A percentile compares a stretch with the other conserved stretches of the same genome.
Evolutionary conservation across 345 rosid species (phyloP).

Genomic region (Salix suchowensis): DNA sequence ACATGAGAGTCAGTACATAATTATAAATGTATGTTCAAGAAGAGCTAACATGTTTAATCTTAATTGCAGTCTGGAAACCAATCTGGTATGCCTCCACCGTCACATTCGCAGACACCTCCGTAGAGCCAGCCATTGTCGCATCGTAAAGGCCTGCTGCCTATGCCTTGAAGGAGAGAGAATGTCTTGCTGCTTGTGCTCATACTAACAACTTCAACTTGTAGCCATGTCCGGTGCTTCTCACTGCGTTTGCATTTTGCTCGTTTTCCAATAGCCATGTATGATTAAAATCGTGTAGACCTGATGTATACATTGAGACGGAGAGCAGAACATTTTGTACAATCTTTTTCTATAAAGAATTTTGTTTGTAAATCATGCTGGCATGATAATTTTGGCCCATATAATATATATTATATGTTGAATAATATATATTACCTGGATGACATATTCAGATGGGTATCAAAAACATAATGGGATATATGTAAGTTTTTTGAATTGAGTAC

Average conservation of each 20-base stretch:
- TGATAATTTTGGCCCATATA: no score
- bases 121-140: conserved; percentile 11
- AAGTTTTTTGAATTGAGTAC: no score
- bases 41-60: neutral
- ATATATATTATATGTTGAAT: no score
- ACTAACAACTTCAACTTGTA: neutral
- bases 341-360: no score
- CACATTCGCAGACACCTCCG: conserved; percentile 45
- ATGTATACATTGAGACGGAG: neutral
- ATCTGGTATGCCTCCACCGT: conserved; percentile 50
- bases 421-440: no score
- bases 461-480: no score
- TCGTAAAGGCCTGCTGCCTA: neutral
- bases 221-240: neutral
- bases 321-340: neutral
- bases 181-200: neutral
- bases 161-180: neutral
- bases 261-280: neutral
- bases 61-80: conserved; percentile 52
- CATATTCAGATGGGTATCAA: no score
- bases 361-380: no score
- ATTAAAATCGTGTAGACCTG: neutral
- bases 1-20: no score
- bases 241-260: neutral
- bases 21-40: neutral